Evolutionary conservation across 495 filamentous ascomycete genomes (phyloP).

Genomic region (Lineolata rhizophorae): DNA sequence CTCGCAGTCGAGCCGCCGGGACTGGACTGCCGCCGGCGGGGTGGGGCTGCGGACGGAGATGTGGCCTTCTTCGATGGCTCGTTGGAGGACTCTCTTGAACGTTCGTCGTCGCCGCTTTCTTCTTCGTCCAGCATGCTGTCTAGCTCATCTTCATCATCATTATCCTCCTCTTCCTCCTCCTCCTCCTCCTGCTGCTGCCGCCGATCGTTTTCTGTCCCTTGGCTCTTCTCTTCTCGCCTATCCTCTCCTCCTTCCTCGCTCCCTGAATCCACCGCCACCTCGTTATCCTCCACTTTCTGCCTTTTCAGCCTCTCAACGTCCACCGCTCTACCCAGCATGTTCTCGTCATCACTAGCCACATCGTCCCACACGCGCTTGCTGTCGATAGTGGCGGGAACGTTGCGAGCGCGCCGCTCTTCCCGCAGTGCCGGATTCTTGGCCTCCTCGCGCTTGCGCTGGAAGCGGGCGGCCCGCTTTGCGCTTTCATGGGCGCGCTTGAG

Average conservation of each 20-base stretch:
- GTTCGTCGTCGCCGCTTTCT: constrained; percentile 21
- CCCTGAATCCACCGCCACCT: constrained; percentile 36
- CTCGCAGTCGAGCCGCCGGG: constrained; percentile 10
- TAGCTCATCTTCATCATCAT: constrained; percentile 33
- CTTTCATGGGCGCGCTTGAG: constrained; percentile 54
- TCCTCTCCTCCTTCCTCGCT: constrained; percentile 36
- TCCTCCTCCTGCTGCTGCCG: constrained; percentile 24
- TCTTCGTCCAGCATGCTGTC: constrained; percentile 52
- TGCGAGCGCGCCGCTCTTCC: constrained; percentile 45
- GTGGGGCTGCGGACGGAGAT: constrained; percentile 2
- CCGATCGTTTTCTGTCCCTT: constrained; percentile 17
- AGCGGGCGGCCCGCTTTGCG: constrained; percentile 52
- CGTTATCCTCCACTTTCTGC: constrained; percentile 29
- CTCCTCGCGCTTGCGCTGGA: constrained; percentile 62
- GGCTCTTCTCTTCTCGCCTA: background rate
- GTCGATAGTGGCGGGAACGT: constrained; percentile 69
- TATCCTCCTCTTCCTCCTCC: constrained; percentile 21
- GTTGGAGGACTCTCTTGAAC: constrained; percentile 4
- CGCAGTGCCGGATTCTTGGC: constrained; percentile 58
- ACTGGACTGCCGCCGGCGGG: constrained; percentile 8
- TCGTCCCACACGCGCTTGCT: constrained; percentile 87
- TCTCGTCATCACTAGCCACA: constrained; percentile 44
- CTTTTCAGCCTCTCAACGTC: constrained; percentile 27
- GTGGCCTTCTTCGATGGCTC: constrained; percentile 2
- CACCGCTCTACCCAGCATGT: constrained; percentile 41